Conservation (phyloP, 441 rosid species). For the Kokia cookei region DNA sequence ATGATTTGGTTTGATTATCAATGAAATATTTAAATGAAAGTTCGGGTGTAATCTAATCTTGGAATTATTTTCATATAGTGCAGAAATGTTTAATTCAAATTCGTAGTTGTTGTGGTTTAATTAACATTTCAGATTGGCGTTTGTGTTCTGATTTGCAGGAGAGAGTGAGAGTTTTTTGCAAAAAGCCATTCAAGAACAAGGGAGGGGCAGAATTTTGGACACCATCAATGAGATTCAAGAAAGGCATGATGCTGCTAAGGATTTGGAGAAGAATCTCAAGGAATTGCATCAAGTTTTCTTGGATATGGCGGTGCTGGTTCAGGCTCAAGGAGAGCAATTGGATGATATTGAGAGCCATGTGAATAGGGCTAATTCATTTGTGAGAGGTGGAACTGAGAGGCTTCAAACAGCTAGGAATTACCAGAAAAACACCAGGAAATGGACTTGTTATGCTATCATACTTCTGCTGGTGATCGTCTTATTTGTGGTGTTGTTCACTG, state of each 20-base stretch:
- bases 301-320: conserved; percentile 84
- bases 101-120: too few relatives aligned
- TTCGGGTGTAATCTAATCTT: too few relatives aligned
- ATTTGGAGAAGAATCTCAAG: conserved; percentile 69
- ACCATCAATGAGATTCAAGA: conserved; percentile 80
- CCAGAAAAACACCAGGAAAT: conserved; percentile 80
- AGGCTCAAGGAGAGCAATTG: conserved; percentile 72
- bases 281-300: conserved; percentile 85
- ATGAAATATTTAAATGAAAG: too few relatives aligned
- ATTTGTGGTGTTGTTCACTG: conserved; percentile 53
- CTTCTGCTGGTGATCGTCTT: conserved; percentile 61
- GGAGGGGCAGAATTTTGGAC: conserved; percentile 68
- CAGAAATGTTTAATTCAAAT: too few relatives aligned
- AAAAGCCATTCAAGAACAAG: conserved; percentile 90
- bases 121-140: too few relatives aligned
- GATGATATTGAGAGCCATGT: conserved; percentile 88
- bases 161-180: conserved; percentile 90
- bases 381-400: conserved; percentile 47
- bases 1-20: neutral
- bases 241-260: conserved; percentile 81
- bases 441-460: conserved; percentile 68
- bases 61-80: too few relatives aligned
- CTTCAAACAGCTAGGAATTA: conserved; percentile 51
- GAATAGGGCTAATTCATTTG: conserved; percentile 53
- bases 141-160: conserved; percentile 34